A percentile compares a stretch with the other conserved stretches of the same genome.
phyloP scores from a whole-genome alignment of 768 basidiomycete genomes.

The Trametes maxima region DNA sequence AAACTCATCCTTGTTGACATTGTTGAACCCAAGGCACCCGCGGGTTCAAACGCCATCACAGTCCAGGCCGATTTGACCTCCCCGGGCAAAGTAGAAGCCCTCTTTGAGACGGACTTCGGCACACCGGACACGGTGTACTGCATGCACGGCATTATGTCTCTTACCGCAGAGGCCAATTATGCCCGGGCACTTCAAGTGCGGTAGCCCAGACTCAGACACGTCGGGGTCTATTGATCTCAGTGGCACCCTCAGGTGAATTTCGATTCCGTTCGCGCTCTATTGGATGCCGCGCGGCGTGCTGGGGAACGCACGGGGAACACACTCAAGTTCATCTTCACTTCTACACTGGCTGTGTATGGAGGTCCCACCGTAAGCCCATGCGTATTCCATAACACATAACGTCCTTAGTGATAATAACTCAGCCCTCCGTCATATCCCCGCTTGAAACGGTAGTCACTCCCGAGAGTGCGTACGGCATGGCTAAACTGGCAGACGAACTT shows the following conservation, averaged over 20 bases:
- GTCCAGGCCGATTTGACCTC: conserved; percentile 47
- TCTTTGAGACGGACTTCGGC: conserved; percentile 44
- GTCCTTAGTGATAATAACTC: not conserved
- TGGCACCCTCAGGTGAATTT: conserved; percentile 53
- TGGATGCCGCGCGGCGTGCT: conserved; percentile 41
- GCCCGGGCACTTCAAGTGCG: conserved; percentile 53
- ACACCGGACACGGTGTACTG: conserved; percentile 49
- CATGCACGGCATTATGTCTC: conserved; percentile 64
- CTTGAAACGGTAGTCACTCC: conserved; percentile 52
- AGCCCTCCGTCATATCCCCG: conserved; percentile 49
- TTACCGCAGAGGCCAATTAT: conserved; percentile 61
- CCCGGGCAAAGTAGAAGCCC: conserved; percentile 35
- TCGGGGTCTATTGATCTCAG: too few relatives aligned
- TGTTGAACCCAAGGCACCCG: conserved; percentile 40
- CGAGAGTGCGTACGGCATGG: conserved; percentile 57
- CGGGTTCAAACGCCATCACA: conserved; percentile 34
- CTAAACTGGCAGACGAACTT: conserved; percentile 56
- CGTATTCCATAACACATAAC: not conserved
- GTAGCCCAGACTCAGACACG: not conserved
- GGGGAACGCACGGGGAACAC: conserved; percentile 23
- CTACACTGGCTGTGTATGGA: conserved; percentile 63
- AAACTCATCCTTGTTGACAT: conserved; percentile 57
- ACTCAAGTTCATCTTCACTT: conserved; percentile 61
- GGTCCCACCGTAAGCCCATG: conserved; percentile 44
- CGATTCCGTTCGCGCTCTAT: conserved; percentile 52